Evolutionary conservation across 2,329 filamentous ascomycete genomes (phyloP).

Genomic region (Raffaelea arxii): DNA sequence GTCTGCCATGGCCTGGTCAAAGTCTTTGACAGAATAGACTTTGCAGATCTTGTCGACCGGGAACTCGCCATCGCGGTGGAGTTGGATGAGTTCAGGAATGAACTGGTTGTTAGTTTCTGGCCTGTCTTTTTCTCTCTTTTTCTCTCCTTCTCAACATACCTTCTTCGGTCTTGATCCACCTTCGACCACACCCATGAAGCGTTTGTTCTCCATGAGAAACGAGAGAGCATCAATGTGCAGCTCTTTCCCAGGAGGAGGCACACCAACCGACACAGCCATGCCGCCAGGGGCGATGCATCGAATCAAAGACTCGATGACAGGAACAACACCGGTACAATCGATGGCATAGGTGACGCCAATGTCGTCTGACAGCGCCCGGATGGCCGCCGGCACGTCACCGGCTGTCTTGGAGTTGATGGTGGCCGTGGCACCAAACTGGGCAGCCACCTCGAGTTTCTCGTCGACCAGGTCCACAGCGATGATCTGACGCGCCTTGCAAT

Average conservation of each 20-base stretch:
- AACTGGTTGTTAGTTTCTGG: slow-evolving; percentile 15
- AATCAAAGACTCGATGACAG: slow-evolving; percentile 20
- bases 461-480: slow-evolving; percentile 36
- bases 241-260: slow-evolving; percentile 16
- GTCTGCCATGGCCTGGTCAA: slow-evolving; percentile 16
- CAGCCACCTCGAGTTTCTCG: slow-evolving; percentile 29
- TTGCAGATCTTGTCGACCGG: slow-evolving; percentile 23
- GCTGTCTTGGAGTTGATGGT: slow-evolving; percentile 23
- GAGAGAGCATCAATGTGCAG: slow-evolving; percentile 15
- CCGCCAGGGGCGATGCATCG: slow-evolving; percentile 20
- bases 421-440: slow-evolving; percentile 32
- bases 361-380: slow-evolving; percentile 19
- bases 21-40: slow-evolving; percentile 18
- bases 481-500: slow-evolving; percentile 20
- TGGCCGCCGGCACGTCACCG: slow-evolving; percentile 16
- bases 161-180: slow-evolving; percentile 19
- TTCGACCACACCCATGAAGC: slow-evolving; percentile 22
- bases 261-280: slow-evolving; percentile 22
- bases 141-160: too few species aligned
- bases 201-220: slow-evolving; percentile 15
- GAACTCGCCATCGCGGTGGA: slow-evolving; percentile 22
- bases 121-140: not conserved
- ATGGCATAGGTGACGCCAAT: slow-evolving; percentile 18
- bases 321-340: slow-evolving; percentile 20
- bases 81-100: slow-evolving; percentile 20